Evolutionary conservation across 129 eudicot genomes (phyloP).

Genomic region (Artemisia annua): DNA sequence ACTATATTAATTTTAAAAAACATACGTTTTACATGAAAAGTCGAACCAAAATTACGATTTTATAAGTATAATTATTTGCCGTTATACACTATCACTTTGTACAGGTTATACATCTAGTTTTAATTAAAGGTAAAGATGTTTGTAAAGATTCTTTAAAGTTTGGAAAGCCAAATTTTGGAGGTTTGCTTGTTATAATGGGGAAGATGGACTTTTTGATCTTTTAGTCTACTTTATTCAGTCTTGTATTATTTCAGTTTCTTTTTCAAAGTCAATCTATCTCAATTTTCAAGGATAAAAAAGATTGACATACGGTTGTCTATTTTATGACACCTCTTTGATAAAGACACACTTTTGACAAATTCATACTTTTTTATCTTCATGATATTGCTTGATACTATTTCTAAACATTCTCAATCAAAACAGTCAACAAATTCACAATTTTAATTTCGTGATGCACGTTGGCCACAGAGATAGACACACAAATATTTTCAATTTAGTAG

Average conservation of each 20-base stretch:
- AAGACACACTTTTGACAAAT: background rate
- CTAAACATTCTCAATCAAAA: too few relatives aligned
- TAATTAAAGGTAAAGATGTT: background rate
- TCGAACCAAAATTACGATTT: too few relatives aligned
- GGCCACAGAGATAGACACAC: too few relatives aligned
- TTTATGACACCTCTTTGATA: background rate
- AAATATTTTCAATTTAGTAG: too few relatives aligned
- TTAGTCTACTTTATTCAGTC: background rate
- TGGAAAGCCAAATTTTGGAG: conserved; percentile 30
- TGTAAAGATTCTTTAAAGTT: background rate
- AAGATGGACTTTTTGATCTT: conserved; percentile 21
- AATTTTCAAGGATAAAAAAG: background rate
- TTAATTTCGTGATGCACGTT: too few relatives aligned
- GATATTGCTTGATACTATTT: too few relatives aligned
- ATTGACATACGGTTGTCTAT: background rate
- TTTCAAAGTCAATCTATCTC: conserved; percentile 18
- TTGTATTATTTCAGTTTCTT: conserved; percentile 12
- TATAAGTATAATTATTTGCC: too few relatives aligned
- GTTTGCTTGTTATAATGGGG: conserved; percentile 21
- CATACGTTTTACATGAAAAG: too few relatives aligned
- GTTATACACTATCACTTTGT: too few relatives aligned
- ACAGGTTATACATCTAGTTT: too few relatives aligned
- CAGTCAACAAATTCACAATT: too few relatives aligned
- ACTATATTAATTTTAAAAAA: too few relatives aligned
- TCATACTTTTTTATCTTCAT: background rate